These are phyloP conservation scores for Pleurostoma richardsiae DNA, from an alignment of 2,329 filamentous ascomycete genomes.

Conservation along the genomic window DNA sequence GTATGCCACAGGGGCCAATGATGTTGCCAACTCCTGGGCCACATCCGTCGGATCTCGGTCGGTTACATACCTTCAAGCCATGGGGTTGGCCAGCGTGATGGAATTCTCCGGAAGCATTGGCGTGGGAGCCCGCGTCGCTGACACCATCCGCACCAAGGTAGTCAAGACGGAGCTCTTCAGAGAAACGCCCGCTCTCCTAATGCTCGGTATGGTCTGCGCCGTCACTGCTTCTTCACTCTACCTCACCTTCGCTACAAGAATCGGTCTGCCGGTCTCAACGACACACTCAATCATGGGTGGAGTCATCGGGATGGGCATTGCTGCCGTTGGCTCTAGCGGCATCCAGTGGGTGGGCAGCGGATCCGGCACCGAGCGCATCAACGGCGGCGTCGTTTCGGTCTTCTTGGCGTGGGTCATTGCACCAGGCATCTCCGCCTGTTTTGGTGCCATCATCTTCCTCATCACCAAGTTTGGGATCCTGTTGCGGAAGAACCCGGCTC, in stretches of 20 bases:
- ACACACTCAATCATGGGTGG: conserved; percentile 58
- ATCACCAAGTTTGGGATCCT: conserved; percentile 54
- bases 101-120: conserved; percentile 58
- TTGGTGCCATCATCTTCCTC: conserved; percentile 49
- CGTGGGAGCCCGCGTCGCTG: conserved; percentile 55
- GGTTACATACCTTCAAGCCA: conserved; percentile 55
- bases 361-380: conserved; percentile 27
- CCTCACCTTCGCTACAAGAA: conserved; percentile 49
- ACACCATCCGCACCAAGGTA: conserved; percentile 57
- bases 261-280: conserved; percentile 55
- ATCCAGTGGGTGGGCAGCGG: conserved; percentile 49
- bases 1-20: conserved; percentile 36
- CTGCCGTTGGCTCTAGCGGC: conserved; percentile 42
- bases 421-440: conserved; percentile 47
- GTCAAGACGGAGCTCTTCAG: conserved; percentile 43
- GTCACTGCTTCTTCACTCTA: conserved; percentile 47
- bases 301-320: conserved; percentile 55
- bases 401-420: conserved; percentile 59
- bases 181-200: conserved; percentile 43
- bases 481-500: conserved; percentile 45
- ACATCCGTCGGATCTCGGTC: conserved; percentile 68
- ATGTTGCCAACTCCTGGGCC: conserved; percentile 76
- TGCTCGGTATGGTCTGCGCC: conserved; percentile 55
- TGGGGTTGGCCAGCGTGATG: conserved; percentile 52
- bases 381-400: conserved; percentile 50